These are phyloP conservation scores for Durotheca rogersii DNA, from an alignment of 495 filamentous ascomycete species.

Conservation along the genomic window DNA sequence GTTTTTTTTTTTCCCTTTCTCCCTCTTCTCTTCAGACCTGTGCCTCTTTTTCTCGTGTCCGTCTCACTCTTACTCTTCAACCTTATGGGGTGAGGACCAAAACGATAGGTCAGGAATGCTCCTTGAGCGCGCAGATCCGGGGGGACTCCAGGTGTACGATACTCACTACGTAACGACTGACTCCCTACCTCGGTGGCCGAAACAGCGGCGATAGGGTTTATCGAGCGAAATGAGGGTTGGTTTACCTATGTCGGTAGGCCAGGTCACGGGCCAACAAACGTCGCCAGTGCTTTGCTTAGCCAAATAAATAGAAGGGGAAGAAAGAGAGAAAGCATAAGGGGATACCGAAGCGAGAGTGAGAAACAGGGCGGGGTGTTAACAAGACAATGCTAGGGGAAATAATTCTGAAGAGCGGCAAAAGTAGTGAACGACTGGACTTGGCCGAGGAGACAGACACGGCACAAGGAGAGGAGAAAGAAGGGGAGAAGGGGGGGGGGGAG, in stretches of 20 bases:
- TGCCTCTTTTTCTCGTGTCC: constrained; percentile 17
- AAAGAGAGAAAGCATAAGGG: too few relatives aligned
- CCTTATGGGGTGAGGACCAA: constrained; percentile 18
- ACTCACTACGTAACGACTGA: constrained; percentile 19
- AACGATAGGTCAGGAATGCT: constrained; percentile 33
- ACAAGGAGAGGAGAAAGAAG: too few relatives aligned
- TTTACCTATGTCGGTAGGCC: too few relatives aligned
- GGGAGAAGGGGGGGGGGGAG: too few relatives aligned
- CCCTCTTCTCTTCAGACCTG: constrained; percentile 24
- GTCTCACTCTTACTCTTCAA: constrained; percentile 8
- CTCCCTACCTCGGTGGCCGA: constrained; percentile 14
- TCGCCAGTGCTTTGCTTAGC: too few relatives aligned
- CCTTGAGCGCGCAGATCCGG: constrained; percentile 8
- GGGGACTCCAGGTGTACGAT: constrained; percentile 8
- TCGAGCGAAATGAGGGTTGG: neutral
- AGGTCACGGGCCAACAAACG: neutral
- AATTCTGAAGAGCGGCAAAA: constrained; percentile 18
- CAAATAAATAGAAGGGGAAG: neutral
- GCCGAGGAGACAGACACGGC: too few relatives aligned
- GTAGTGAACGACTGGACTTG: too few relatives aligned
- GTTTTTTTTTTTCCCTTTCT: constrained; percentile 16
- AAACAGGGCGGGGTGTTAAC: neutral
- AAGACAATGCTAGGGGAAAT: constrained; percentile 1
- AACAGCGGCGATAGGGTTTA: neutral
- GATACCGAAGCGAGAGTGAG: too few relatives aligned